Evolutionary conservation across 768 basidiomycete genomes (phyloP), one percentile per base, ranked within the genome.

Genomic region (Crassisporium funariophilum): DNA sequence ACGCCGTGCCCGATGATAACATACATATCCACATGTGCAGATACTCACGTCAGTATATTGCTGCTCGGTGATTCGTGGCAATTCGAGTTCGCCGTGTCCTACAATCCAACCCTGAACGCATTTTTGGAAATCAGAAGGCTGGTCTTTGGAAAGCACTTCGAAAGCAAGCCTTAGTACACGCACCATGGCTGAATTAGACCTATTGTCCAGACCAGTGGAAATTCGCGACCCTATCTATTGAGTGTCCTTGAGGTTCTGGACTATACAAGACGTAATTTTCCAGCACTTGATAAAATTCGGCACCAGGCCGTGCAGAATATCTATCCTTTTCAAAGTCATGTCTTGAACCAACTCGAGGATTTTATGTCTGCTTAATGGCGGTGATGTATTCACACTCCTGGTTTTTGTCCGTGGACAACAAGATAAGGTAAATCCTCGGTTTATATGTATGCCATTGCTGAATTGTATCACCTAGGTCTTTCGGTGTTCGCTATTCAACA

Each of bases 381-480:
- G n/a, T n/a, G 19, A 22, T 23, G 25, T 41, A 23, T 33, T 23
- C 24, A 40, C 41, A 39, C 41, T 39, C 20, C 25, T 19, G 38
- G 35, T 20, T 37, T 16, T 27, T 44, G 11, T 45, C 48, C 52
- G 47, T 53, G 48, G 52, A 50, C n/a, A 29, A 24, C 16, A 40
- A 41, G 35, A 46, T 45, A 49, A 44, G 46, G 40, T 55, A 51
- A 47, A 47, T 40, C 50, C 49, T 55, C 54, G 54, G 50, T 45
- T 39, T n/a, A 41, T 24, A 15, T 11, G 13, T n/a, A 38, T 12
- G 9, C 3, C 37, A 12, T 33, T 33, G 31, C 12, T 33, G 16
- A 12, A 20, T 41, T 12, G 40, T 24, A 24, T 20, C 19, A 23
- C 25, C 17, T 24, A 3, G 40, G 12, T 17, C 16, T 23, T 23